A percentile compares a stretch with the other conserved stretches of the same genome.
These are phyloP conservation scores for Trichoderma guizhouense DNA, from an alignment of 2,329 filamentous ascomycete genomes.

Conservation along the genomic window DNA sequence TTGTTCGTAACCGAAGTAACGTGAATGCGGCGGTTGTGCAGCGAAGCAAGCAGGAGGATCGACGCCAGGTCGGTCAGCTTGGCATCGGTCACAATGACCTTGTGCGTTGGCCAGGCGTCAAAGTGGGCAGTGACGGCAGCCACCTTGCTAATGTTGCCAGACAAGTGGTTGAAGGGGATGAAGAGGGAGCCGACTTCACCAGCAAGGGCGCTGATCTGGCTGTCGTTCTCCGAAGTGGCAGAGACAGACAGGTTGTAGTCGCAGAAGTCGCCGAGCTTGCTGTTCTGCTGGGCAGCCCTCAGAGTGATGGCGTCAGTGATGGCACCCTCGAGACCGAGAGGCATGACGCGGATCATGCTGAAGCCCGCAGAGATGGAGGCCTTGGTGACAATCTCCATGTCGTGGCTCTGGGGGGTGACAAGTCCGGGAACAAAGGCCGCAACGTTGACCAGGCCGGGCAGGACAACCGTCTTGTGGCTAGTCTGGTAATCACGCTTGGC, in stretches of 20 bases:
- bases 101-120: constrained; percentile 70
- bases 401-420: constrained; percentile 59
- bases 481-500: constrained; percentile 86
- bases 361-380: constrained; percentile 73
- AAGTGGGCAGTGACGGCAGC: constrained; percentile 77
- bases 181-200: constrained; percentile 76
- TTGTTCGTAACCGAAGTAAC: constrained; percentile 76
- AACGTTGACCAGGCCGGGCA: constrained; percentile 74
- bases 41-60: constrained; percentile 70
- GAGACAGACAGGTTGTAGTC: constrained; percentile 59
- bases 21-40: constrained; percentile 75
- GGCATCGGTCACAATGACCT: constrained; percentile 78
- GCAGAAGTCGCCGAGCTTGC: constrained; percentile 63
- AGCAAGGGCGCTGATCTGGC: constrained; percentile 69
- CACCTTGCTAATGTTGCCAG: constrained; percentile 80
- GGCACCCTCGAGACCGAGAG: constrained; percentile 67
- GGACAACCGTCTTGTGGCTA: constrained; percentile 71
- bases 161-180: constrained; percentile 78
- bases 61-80: constrained; percentile 79
- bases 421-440: constrained; percentile 77
- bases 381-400: constrained; percentile 68
- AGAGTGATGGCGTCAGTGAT: constrained; percentile 71
- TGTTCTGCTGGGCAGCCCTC: constrained; percentile 68
- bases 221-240: constrained; percentile 35
- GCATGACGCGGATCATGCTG: constrained; percentile 78